Base-by-base conservation (phyloP, 495 filamentous ascomycete species). In the Hypoxylon cercidicola region DNA sequence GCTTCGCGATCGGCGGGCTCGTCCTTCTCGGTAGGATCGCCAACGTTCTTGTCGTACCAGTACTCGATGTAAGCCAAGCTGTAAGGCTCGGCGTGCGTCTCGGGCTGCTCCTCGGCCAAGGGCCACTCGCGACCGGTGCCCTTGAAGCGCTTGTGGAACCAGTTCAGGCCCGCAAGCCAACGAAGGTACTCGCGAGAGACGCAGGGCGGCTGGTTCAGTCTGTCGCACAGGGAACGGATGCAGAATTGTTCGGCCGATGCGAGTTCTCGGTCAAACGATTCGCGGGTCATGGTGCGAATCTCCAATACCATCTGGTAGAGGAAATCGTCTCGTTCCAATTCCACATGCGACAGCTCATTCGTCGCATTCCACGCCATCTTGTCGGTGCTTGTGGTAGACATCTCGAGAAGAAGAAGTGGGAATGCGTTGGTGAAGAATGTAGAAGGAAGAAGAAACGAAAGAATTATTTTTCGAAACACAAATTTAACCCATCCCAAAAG, bases 11-110 rank as follows among this genome's bases (percentile, higher is more conserved):
- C 30, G 7, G 30, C 30, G 30, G 25, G 25, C 25, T 32, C 9
- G 7, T 32, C 30, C 9, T 32, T 32, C 8, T 32, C 30, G 30
- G 30, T 11, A 32, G 30, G 9, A 4, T 40, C 13, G 12, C 1
- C 15, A 12, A 4, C 2, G 8, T 4, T 40, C 12, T 15, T 3
- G 37, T 40, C 37, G 37, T 40, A 40, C 37, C 37, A 40, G 2
- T 40, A 40, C 37, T 40, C 15, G 37, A 40, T n/a, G 13, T 40
- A 40, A 5, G 37, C 37, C 37, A 40, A 16, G 37, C 37, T 40
- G 15, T 40, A 40, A 3, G 37, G 37, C 37, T n/a, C 13, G 13
- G 12, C 37, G 15, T 40, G 37, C 1, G 37, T 15, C 37, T 40
- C 13, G 37, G 37, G 37, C 37, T 40, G 4, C 15, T 40, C 37